Evolutionary conservation across 345 rosid species (phyloP).

Genomic region (Populus pruinosa): DNA sequence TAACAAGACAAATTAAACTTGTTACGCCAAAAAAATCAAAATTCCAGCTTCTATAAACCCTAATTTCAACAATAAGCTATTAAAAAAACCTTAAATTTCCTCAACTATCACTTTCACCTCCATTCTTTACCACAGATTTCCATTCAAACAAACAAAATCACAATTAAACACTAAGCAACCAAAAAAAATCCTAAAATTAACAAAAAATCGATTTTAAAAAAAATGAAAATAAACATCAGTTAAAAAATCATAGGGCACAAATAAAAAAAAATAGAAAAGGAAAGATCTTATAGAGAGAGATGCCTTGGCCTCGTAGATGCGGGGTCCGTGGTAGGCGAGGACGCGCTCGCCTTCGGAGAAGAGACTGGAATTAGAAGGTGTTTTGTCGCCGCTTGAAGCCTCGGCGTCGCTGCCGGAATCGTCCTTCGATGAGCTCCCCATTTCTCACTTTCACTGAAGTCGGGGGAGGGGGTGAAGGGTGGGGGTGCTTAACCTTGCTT

Average conservation of each 20-base stretch:
- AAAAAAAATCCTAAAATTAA: too few species aligned
- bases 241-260: background rate
- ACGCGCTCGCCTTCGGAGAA: slow-evolving; percentile 92
- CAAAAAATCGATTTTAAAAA: too few species aligned
- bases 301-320: slow-evolving; percentile 98
- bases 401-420: slow-evolving; percentile 75
- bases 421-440: slow-evolving; percentile 86
- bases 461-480: background rate
- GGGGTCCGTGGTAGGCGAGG: slow-evolving; percentile 93
- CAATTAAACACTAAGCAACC: too few species aligned
- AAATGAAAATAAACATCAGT: too few species aligned
- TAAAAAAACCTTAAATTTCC: background rate
- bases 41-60: slow-evolving; percentile 4
- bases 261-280: background rate
- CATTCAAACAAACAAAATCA: too few species aligned
- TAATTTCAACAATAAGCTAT: background rate
- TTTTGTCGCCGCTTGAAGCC: slow-evolving; percentile 64
- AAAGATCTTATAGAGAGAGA: slow-evolving; percentile 6
- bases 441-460: slow-evolving; percentile 16
- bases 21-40: background rate
- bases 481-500: background rate
- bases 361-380: slow-evolving; percentile 50
- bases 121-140: background rate
- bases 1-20: too few species aligned
- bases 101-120: background rate